Base-by-base conservation (phyloP, 192 early-diverging fungal species). In the Backusella circina region DNA sequence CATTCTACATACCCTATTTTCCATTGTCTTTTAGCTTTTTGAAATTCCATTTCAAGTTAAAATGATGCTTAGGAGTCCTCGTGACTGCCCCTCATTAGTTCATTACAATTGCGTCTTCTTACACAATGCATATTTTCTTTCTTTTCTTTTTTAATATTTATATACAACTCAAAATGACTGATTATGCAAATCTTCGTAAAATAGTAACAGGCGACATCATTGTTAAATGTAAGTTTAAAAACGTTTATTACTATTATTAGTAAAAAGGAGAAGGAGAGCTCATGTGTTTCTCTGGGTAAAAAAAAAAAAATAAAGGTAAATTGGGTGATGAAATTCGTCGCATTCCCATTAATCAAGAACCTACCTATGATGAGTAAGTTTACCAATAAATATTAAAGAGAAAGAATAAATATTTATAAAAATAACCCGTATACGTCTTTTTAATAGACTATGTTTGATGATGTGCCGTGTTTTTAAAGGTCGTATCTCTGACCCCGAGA, bases 321-420 rank as follows among this genome's bases (percentile, higher is more conserved):
- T 83, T 77, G 65, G 76, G 74, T 10, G 80, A 81, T 57, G 82
- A 83, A 38, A 85, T 85, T 41, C 75, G 84, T 23, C 77, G 84
- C 28, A 78, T 87, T 26, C 77, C 84, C 5, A 85, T 87, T 69
- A 82, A 75, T 18, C 86, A 87, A 76, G 81, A 75, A 10, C 86
- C 86, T 6, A 83, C 86, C 2, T 84, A 79, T 73, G 82, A 87
- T 66, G 86, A 87, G 75, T 80, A 76, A 61, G 75, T 68, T n/a
- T 9, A 37, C n/a, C 7, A 7, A 13, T 16, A 67, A 67, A 33
- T 35, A 36, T 2, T 36, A 23, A n/a, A 61, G 23, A 61, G 10
- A 26, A 23, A 26, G 7, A 23, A 41, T 69, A 2, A 10, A 23
- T 21, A 30, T 32, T 9, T 51, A 18, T 44, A 32, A 12, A 16